These are phyloP conservation scores for Solanum chacoense DNA, from an alignment of 305 asterid species.

Conservation along the genomic window DNA sequence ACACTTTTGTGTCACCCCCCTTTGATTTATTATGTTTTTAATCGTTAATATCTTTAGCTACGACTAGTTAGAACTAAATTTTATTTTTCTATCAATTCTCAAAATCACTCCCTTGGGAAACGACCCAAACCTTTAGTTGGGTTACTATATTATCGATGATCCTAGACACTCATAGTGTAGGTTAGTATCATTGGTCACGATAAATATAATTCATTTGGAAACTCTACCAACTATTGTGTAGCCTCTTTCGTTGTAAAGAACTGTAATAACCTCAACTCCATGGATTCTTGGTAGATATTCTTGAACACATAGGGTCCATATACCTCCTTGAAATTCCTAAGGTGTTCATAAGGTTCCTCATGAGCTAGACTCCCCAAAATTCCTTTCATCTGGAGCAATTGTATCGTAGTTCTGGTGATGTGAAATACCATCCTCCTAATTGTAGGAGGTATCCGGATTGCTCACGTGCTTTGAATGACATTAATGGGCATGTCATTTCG, in stretches of 20 bases:
- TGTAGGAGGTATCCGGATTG: background rate
- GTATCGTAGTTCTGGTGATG: no score
- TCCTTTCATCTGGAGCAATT: background rate
- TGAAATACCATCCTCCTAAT: background rate
- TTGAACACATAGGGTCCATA: background rate
- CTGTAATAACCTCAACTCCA: background rate
- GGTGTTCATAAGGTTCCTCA: background rate
- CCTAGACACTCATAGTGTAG: no score
- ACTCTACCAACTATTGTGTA: background rate
- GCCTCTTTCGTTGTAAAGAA: background rate
- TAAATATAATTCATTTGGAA: background rate
- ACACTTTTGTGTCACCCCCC: no score
- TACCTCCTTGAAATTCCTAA: background rate
- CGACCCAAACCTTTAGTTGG: no score
- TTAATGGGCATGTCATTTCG: background rate
- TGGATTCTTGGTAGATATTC: background rate
- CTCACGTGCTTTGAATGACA: background rate
- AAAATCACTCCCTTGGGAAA: no score
- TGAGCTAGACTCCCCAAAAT: background rate
- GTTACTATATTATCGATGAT: no score
- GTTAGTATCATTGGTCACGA: no score
- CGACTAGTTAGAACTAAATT: no score
- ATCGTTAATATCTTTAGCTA: no score
- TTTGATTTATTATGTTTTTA: no score
- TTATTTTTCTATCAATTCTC: no score